phyloP scores from a whole-genome alignment of 2,329 filamentous ascomycete species.

The Bretziella fagacearum region DNA sequence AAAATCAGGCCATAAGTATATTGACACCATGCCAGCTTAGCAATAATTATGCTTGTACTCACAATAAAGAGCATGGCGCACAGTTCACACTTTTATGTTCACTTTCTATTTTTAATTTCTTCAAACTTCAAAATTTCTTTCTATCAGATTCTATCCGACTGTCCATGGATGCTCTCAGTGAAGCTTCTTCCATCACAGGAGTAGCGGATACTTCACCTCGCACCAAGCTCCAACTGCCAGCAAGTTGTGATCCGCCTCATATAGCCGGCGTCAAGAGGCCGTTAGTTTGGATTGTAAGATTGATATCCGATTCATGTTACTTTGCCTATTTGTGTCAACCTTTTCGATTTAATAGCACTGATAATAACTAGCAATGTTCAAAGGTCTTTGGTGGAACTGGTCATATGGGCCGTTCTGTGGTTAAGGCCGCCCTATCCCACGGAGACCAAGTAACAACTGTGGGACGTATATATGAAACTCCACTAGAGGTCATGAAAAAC shows the following conservation, averaged over 20 bases:
- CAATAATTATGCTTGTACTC: no score
- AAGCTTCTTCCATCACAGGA: not conserved
- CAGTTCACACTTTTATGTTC: no score
- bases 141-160: no score
- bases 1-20: no score
- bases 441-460: conserved; percentile 77
- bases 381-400: conserved; percentile 95
- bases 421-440: conserved; percentile 62
- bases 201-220: conserved; percentile 1
- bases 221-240: conserved; percentile 45
- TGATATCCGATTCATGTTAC: not conserved
- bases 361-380: no score
- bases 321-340: no score
- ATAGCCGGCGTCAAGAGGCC: conserved; percentile 52
- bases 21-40: no score
- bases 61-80: no score
- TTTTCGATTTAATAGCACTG: not conserved
- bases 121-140: no score
- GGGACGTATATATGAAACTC: conserved; percentile 66
- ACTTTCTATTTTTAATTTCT: no score
- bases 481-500: conserved; percentile 50
- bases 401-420: conserved; percentile 83
- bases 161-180: not conserved
- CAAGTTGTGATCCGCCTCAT: conserved; percentile 72
- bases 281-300: conserved; percentile 72